phyloP scores from a whole-genome alignment of 768 basidiomycete species.

The Leccinellum albellum region DNA sequence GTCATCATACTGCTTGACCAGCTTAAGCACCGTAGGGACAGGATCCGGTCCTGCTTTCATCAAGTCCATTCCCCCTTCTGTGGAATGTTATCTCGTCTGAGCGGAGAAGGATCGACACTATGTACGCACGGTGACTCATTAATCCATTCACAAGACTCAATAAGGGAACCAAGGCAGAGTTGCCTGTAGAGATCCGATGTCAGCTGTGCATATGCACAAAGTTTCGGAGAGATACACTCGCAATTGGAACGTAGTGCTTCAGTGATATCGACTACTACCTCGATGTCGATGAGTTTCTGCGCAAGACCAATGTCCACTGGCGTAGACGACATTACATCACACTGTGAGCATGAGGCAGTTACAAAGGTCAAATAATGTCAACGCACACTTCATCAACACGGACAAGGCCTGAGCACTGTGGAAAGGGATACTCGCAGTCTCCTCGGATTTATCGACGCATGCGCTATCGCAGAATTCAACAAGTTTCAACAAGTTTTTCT shows the following conservation, averaged over 20 bases:
- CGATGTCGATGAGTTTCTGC: slow-evolving; percentile 13
- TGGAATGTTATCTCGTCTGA: neutral
- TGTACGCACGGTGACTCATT: slow-evolving; percentile 10
- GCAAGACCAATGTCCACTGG: slow-evolving; percentile 15
- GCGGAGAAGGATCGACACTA: neutral
- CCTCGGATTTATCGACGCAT: slow-evolving; percentile 3
- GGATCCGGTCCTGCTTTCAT: slow-evolving; percentile 7
- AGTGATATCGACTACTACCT: slow-evolving; percentile 14
- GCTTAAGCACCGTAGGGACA: slow-evolving; percentile 14
- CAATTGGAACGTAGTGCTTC: slow-evolving; percentile 16
- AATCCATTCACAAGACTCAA: slow-evolving; percentile 18
- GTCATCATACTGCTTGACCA: slow-evolving; percentile 22
- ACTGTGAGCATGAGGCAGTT: neutral
- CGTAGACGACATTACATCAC: neutral
- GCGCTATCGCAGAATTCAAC: slow-evolving; percentile 18
- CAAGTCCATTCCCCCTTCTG: slow-evolving; percentile 4
- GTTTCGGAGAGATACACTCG: neutral
- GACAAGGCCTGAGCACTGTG: slow-evolving; percentile 26
- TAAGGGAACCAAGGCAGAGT: slow-evolving; percentile 20
- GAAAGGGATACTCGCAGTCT: slow-evolving; percentile 16
- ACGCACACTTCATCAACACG: slow-evolving; percentile 25
- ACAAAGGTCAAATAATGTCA: neutral
- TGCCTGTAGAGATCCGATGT: slow-evolving; percentile 12
- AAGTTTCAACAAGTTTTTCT: slow-evolving; percentile 17
- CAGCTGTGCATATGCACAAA: neutral